A percentile compares a stretch with the other conserved stretches of the same genome.
Conservation (phyloP, 371 early-diverging fungal genomes). For the Mucor irregularis region DNA sequence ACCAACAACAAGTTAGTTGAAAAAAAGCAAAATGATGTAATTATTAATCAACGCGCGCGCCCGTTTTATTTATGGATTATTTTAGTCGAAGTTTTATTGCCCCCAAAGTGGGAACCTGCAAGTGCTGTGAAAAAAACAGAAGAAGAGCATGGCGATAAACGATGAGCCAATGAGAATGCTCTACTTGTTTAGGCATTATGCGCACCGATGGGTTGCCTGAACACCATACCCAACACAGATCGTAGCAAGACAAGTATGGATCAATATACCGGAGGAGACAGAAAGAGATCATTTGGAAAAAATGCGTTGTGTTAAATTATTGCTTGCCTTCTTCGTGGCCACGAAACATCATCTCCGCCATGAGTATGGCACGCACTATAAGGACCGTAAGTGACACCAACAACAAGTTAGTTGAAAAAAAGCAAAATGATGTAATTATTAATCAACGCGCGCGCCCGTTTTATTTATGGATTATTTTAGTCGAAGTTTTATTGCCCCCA, state of each 20-base stretch:
- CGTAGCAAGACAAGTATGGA: constrained; percentile 67
- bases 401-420: neutral
- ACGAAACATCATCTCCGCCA: constrained; percentile 73
- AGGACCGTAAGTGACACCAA: constrained; percentile 38
- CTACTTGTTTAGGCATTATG: too few relatives aligned
- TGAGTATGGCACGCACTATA: constrained; percentile 61
- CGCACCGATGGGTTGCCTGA: too few relatives aligned
- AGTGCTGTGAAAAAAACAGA: constrained; percentile 7
- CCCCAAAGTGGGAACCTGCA: constrained; percentile 35
- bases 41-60: constrained; percentile 1
- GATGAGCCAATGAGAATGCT: too few relatives aligned
- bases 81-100: constrained; percentile 48
- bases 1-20: neutral
- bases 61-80: neutral
- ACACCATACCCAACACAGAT: too few relatives aligned
- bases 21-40: neutral
- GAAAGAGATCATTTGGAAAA: constrained; percentile 61
- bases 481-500: constrained; percentile 49
- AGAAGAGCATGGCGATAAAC: too few relatives aligned
- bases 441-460: too few relatives aligned
- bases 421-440: constrained; percentile 5
- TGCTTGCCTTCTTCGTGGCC: constrained; percentile 69
- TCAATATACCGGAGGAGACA: constrained; percentile 52
- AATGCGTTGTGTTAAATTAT: constrained; percentile 68
- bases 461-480: constrained; percentile 8